Evolutionary conservation across 176 grass and related monocot species (phyloP).

Genomic region (Bromus sterilis): DNA sequence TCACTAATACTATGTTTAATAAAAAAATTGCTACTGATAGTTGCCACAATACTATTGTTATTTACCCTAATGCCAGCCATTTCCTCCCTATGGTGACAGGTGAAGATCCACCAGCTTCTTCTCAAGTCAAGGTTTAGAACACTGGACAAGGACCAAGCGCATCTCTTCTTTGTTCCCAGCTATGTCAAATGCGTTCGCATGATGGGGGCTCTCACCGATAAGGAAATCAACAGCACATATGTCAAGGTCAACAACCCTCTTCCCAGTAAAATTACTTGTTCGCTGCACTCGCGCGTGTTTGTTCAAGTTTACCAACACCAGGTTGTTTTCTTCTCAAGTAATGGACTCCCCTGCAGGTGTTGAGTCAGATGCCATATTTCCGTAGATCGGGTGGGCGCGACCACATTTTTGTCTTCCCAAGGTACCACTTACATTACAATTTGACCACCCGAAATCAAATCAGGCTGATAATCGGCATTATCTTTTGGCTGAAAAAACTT

Average conservation of each 20-base stretch:
- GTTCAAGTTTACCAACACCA: not conserved
- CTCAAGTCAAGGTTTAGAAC: conserved; percentile 78
- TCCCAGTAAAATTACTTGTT: not conserved
- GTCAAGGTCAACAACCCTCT: conserved; percentile 53
- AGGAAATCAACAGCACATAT: conserved; percentile 96
- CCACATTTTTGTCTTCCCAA: conserved; percentile 98
- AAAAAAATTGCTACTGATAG: too few species aligned
- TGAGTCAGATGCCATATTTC: conserved; percentile 95
- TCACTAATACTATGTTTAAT: too few species aligned
- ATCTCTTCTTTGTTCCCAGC: conserved; percentile 78
- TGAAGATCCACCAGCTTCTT: conserved; percentile 87
- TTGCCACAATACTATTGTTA: too few species aligned
- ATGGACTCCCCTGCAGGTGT: conserved; percentile 37
- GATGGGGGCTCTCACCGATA: conserved; percentile 67
- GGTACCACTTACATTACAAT: conserved; percentile 28
- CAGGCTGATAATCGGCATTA: conserved; percentile 31
- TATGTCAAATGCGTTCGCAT: conserved; percentile 91
- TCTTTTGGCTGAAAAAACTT: not conserved
- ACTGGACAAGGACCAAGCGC: conserved; percentile 55
- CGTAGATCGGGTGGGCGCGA: conserved; percentile 78
- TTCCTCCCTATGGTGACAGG: too few species aligned
- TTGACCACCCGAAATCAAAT: conserved; percentile 58
- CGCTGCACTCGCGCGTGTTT: not conserved
- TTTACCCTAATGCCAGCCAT: too few species aligned
- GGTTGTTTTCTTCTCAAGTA: not conserved